A percentile compares a stretch with the other conserved stretches of the same genome.
Evolutionary conservation across 345 rosid species (phyloP).

Genomic region (Adansonia digitata): DNA sequence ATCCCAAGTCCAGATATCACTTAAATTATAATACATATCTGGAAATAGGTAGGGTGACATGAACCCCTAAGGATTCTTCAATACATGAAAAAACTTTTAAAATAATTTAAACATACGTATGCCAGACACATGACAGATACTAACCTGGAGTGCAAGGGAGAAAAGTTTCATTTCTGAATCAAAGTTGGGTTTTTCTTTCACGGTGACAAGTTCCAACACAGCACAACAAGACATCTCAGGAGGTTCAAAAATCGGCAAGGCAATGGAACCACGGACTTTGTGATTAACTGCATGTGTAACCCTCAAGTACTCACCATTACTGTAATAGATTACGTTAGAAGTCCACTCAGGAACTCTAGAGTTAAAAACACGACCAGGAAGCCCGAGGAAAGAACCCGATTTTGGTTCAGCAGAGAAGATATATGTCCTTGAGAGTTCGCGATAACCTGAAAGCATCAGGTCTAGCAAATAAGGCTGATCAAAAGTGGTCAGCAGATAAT

Average conservation of each 20-base stretch:
- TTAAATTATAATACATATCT: too few relatives aligned
- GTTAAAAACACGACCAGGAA: not conserved
- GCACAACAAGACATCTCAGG: not conserved
- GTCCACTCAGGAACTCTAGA: not conserved
- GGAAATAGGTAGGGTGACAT: not conserved
- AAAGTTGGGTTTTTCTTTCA: not conserved
- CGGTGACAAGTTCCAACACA: not conserved
- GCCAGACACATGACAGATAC: not conserved
- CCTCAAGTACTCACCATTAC: not conserved
- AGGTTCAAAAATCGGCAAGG: not conserved
- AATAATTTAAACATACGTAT: not conserved
- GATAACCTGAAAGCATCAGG: not conserved
- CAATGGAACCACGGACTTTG: not conserved
- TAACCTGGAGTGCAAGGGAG: not conserved
- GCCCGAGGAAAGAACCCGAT: not conserved
- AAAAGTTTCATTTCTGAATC: not conserved
- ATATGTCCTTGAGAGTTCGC: not conserved
- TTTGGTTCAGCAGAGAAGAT: not conserved
- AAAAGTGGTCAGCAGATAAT: not conserved
- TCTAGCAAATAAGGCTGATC: not conserved
- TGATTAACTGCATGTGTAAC: not conserved
- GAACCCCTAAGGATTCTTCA: not conserved
- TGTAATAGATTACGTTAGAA: not conserved
- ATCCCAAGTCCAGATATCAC: not conserved
- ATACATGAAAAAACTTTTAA: too few relatives aligned